A percentile compares a stretch with the other conserved stretches of the same genome.
These are phyloP conservation scores for Aureobasidium pullulans DNA, from an alignment of 2,329 filamentous ascomycete genomes.

Conservation along the genomic window DNA sequence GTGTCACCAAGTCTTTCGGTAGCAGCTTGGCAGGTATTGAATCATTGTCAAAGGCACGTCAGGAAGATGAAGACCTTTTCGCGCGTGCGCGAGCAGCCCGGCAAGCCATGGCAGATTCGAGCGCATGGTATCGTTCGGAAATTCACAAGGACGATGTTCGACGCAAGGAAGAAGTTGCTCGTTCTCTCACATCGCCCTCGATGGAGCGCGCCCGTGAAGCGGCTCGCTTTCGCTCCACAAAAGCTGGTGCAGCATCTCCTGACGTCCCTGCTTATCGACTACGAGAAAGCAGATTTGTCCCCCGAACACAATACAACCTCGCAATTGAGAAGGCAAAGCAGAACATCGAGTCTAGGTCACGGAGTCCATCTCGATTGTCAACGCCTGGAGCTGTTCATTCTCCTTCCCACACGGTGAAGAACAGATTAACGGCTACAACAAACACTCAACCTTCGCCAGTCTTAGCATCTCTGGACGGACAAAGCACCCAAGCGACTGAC, in stretches of 20 bases:
- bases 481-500: background rate
- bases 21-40: background rate
- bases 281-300: constrained; percentile 30
- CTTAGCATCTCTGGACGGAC: background rate
- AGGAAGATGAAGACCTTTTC: constrained; percentile 28
- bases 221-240: constrained; percentile 24
- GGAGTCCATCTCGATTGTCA: constrained; percentile 1
- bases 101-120: constrained; percentile 22
- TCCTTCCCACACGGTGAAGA: background rate
- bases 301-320: constrained; percentile 27
- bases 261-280: constrained; percentile 29
- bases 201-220: constrained; percentile 25
- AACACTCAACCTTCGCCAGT: background rate
- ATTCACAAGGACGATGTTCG: constrained; percentile 16
- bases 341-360: constrained; percentile 16
- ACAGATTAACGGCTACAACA: background rate
- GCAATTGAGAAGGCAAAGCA: constrained; percentile 27
- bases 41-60: constrained; percentile 16
- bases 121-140: constrained; percentile 9
- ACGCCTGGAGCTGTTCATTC: background rate
- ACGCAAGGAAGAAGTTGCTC: constrained; percentile 1
- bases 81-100: constrained; percentile 26
- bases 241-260: constrained; percentile 8
- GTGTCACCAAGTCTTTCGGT: background rate
- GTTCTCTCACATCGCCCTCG: constrained; percentile 25